These are phyloP conservation scores for Penicillium coprophilum DNA, from an alignment of 495 filamentous ascomycete species.

Conservation along the genomic window DNA sequence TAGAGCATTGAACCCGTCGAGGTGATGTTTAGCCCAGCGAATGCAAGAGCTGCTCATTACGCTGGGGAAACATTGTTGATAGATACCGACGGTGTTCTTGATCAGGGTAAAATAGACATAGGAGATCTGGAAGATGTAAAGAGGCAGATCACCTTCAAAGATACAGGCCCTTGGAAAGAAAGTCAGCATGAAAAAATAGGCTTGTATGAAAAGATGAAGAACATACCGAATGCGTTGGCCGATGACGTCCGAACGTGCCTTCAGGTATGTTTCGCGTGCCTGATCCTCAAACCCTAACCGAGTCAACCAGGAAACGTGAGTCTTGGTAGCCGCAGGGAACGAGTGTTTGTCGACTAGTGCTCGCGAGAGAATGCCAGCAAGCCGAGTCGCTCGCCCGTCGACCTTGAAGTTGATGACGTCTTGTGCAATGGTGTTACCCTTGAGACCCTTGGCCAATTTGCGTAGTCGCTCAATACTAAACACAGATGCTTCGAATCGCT, in stretches of 20 bases:
- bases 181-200: conserved; percentile 29
- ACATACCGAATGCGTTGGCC: conserved; percentile 77
- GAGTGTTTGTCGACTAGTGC: conserved; percentile 72
- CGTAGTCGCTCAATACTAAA: conserved; percentile 78
- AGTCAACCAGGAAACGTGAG: conserved; percentile 77
- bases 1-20: conserved; percentile 84
- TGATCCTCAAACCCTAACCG: conserved; percentile 86
- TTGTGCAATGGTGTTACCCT: conserved; percentile 80
- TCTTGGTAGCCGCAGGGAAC: conserved; percentile 66
- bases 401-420: conserved; percentile 87
- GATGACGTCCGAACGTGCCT: conserved; percentile 71
- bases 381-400: conserved; percentile 76
- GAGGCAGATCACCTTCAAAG: conserved; percentile 86
- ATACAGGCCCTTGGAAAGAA: conserved; percentile 68
- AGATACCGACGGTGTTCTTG: conserved; percentile 83
- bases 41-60: conserved; percentile 88
- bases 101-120: conserved; percentile 95
- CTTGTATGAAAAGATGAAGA: background rate
- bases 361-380: conserved; percentile 71
- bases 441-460: conserved; percentile 71
- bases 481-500: conserved; percentile 84
- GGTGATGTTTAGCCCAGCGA: conserved; percentile 91
- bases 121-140: conserved; percentile 94
- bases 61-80: conserved; percentile 84
- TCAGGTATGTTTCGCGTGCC: conserved; percentile 82